Base-by-base conservation (phyloP, 2,329 filamentous ascomycete species). In the Sclerotinia trifoliorum region DNA sequence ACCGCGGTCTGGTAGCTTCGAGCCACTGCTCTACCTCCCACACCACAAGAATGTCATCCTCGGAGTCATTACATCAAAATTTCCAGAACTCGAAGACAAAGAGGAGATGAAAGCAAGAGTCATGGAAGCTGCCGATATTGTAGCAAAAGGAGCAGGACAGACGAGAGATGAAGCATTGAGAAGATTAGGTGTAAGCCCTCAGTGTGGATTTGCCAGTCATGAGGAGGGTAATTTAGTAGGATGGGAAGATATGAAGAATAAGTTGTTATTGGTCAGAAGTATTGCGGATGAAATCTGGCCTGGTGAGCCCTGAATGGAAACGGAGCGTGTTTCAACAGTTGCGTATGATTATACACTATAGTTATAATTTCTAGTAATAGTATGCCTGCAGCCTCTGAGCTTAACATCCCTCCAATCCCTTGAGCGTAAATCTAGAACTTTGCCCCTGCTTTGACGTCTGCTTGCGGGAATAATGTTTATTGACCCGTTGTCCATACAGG, bases 251-350 rank as follows among this genome's bases (percentile, higher is more conserved):
- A 89, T 93, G 88, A 86, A 86, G 80, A 86, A 85, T 78, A 94
- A 93, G 82, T 79, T 94, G 74, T 81, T 85, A 71, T 80, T 94
- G 64, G 89, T 93, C 21, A 85, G 90, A 71, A 82, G 87, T 73
- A 87, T 94, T 74, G 90, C 91, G 4, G 85, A 93, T 76, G 86
- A 89, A 74, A 85, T 94, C 69, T 94, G 90, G 91, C 77, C 70
- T 46, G 73, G 72, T 21, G 65, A 74, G 54, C 67, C 71, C 29
- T 75, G 62, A 71, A n/a, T 2, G 52, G 15, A 8, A 49, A 24
- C 3, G 55, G 7, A 42, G n/a, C 32, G 58, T 6, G 35, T 26
- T 11, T 61, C 11, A 48, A 35, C 26, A 5, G 11, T 29, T 15
- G 29, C 21, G 21, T 49, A 24, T 61, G 44, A 61, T 61, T 26